Evolutionary conservation across 441 rosid genomes (phyloP).

Genomic region (Biscutella laevigata): DNA sequence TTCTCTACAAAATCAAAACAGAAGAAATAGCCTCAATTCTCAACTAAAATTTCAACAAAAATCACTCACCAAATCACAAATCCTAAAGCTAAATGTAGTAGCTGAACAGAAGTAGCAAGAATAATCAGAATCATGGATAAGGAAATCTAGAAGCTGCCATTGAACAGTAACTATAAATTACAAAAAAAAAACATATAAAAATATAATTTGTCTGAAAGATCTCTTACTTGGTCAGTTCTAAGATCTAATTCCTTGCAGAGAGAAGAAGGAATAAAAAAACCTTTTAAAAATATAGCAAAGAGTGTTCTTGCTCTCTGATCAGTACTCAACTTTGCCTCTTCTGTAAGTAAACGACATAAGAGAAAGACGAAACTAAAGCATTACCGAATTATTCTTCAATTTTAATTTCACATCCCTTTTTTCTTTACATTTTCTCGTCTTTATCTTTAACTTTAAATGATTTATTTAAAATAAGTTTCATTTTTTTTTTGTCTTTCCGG

Average conservation of each 20-base stretch:
- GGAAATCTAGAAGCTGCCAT: constrained; percentile 16
- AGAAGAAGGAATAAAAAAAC: not conserved
- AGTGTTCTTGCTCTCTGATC: constrained; percentile 13
- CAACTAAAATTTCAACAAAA: not conserved
- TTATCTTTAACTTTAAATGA: not conserved
- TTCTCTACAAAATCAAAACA: too few relatives aligned
- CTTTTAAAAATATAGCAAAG: constrained; percentile 5
- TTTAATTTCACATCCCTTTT: not conserved
- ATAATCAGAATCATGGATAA: constrained; percentile 6
- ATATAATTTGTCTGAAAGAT: constrained; percentile 13
- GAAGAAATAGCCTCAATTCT: too few relatives aligned
- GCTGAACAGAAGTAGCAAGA: not conserved
- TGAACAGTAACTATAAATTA: constrained; percentile 20
- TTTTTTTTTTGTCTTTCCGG: not conserved
- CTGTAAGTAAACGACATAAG: constrained; percentile 39
- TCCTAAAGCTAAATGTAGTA: not conserved
- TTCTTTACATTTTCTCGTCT: not conserved
- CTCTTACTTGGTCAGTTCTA: constrained; percentile 38
- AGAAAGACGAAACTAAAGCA: too few relatives aligned
- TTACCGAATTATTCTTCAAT: too few relatives aligned
- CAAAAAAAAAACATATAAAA: not conserved
- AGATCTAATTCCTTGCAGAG: constrained; percentile 40
- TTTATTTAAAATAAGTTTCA: not conserved
- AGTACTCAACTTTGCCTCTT: constrained; percentile 41
- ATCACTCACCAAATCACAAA: constrained; percentile 14